phyloP scores from a whole-genome alignment of 306 rosid species.

The Quillaja saponaria region DNA sequence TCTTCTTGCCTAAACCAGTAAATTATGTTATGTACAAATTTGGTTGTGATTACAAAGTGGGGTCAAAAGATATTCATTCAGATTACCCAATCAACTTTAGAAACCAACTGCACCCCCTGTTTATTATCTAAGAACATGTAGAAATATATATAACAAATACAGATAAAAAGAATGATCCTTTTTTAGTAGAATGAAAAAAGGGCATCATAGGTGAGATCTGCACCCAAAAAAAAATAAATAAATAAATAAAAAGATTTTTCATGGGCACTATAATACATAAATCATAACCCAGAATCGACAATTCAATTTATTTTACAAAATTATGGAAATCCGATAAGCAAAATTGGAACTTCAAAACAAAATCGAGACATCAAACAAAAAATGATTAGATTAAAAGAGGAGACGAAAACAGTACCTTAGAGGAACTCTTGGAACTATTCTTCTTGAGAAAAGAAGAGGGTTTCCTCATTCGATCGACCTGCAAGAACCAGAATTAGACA shows the following conservation, averaged over 20 bases:
- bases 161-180: constrained; percentile 8
- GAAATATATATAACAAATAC: constrained; percentile 11
- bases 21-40: constrained; percentile 12
- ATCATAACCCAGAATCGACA: neutral
- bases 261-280: too few relatives aligned
- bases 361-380: neutral
- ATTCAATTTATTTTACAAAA: neutral
- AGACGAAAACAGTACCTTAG: constrained; percentile 48
- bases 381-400: neutral
- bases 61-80: constrained; percentile 2
- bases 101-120: neutral
- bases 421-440: constrained; percentile 60
- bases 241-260: too few relatives aligned
- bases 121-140: neutral
- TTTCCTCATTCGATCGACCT: constrained; percentile 70
- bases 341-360: neutral
- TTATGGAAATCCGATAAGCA: neutral
- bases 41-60: constrained; percentile 14
- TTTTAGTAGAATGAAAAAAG: constrained; percentile 1
- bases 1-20: constrained; percentile 47
- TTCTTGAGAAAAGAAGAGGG: constrained; percentile 63
- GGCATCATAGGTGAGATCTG: neutral
- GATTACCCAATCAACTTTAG: constrained; percentile 8
- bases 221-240: neutral
- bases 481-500: constrained; percentile 44